These are phyloP conservation scores for Penicillium desertorum DNA, from an alignment of 495 filamentous ascomycete genomes.

Conservation along the genomic window DNA sequence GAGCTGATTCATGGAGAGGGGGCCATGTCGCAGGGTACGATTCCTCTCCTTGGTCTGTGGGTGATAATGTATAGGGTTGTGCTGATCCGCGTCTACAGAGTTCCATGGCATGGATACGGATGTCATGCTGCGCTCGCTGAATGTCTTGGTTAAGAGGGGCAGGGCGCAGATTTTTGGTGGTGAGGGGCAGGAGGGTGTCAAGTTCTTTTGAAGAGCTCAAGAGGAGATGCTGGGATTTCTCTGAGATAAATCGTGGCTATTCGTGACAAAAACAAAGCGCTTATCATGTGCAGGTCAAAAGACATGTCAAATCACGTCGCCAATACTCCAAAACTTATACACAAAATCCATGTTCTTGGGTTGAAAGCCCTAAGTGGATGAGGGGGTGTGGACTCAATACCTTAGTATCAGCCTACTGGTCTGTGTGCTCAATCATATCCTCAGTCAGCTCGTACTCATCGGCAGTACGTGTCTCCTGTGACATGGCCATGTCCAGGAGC, in stretches of 20 bases:
- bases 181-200: conserved; percentile 85
- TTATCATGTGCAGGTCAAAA: conserved; percentile 4
- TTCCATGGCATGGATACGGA: conserved; percentile 87
- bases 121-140: conserved; percentile 73
- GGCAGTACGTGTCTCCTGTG: conserved; percentile 67
- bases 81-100: conserved; percentile 49
- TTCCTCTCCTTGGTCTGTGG: neutral
- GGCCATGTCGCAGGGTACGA: conserved; percentile 57
- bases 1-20: conserved; percentile 69
- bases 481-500: conserved; percentile 86
- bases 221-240: conserved; percentile 11
- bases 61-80: neutral
- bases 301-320: conserved; percentile 11
- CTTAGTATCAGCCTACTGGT: conserved; percentile 24
- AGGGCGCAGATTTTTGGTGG: conserved; percentile 90
- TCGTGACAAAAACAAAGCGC: conserved; percentile 29
- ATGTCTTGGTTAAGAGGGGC: conserved; percentile 78
- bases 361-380: conserved; percentile 1
- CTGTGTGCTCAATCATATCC: conserved; percentile 29
- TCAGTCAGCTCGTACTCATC: conserved; percentile 58
- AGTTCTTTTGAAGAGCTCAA: conserved; percentile 72
- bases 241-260: conserved; percentile 28
- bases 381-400: neutral
- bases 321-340: conserved; percentile 20
- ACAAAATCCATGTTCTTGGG: conserved; percentile 11